Percentiles rank a stretch among this genome's conserved stretches.
These are phyloP conservation scores for Cytidiella melzeri DNA, from an alignment of 768 basidiomycete genomes.

Conservation along the genomic window DNA sequence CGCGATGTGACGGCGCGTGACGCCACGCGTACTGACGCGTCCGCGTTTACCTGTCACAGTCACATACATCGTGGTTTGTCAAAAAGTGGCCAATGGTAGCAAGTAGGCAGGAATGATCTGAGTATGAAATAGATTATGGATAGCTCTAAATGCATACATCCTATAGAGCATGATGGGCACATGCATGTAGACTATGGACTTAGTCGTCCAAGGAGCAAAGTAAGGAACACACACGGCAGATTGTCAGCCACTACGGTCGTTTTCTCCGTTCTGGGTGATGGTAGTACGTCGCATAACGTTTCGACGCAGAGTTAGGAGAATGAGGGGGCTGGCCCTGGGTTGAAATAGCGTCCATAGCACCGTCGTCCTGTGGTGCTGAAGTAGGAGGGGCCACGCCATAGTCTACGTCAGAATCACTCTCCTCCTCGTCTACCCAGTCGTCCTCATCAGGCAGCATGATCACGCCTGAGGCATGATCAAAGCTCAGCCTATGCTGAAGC, in stretches of 20 bases:
- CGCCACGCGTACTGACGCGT: slow-evolving; percentile 2
- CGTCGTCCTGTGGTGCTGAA: slow-evolving; percentile 14
- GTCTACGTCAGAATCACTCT: slow-evolving; percentile 42
- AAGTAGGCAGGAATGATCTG: too few species aligned
- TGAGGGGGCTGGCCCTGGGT: slow-evolving; percentile 20
- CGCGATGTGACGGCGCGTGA: slow-evolving; percentile 3
- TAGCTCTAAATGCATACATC: too few species aligned
- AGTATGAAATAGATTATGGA: too few species aligned
- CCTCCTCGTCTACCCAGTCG: slow-evolving; percentile 53
- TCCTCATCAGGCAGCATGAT: slow-evolving; percentile 78
- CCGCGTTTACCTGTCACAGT: background rate
- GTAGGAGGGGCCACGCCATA: slow-evolving; percentile 8
- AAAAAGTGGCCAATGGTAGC: too few species aligned
- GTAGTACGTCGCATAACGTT: slow-evolving; percentile 74
- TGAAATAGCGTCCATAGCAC: slow-evolving; percentile 11
- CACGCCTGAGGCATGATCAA: slow-evolving; percentile 81
- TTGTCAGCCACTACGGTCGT: too few species aligned
- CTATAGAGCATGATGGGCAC: too few species aligned
- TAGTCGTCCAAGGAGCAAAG: too few species aligned
- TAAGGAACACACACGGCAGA: too few species aligned
- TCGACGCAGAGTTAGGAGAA: slow-evolving; percentile 37
- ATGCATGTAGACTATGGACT: too few species aligned
- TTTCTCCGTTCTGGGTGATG: slow-evolving; percentile 77
- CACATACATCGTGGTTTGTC: too few species aligned
- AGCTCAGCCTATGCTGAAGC: slow-evolving; percentile 65